Base-by-base conservation (phyloP, 441 rosid species). In the Iberis amara region DNA sequence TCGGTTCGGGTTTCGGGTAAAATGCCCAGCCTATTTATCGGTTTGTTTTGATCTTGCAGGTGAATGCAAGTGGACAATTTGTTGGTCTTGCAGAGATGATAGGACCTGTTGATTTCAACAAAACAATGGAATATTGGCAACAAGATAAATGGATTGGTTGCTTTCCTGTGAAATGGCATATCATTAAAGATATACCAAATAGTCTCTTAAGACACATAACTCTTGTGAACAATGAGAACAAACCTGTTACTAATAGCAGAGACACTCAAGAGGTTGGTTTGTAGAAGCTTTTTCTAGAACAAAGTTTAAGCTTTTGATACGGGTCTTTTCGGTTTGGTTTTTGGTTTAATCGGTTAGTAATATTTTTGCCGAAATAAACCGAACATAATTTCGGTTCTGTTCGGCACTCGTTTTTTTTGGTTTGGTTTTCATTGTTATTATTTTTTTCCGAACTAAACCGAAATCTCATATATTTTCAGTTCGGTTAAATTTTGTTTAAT, bases 91-190 rank as follows among this genome's bases (percentile, higher is more conserved):
- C 88, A 0, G 88, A 84, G 66, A 84, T 84, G 92, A 65, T 54
- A 13, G 86, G 88, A 8, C 79, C 80, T 12, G 84, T 84, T 51
- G 86, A 84, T 71, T 84, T 81, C 69, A 64, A 81, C 65, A 81
- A 68, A 68, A 79, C 77, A 18, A 56, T 78, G 40, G 86, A 77
- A 24, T 84, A 79, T 52, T 84, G 92, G 88, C 92, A 81, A 58
- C 92, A 84, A 59, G 88, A 84, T 57, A 84, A 81, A 78, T 84
- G 88, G 92, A 61, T 71, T 68, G 92, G 92, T 43, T 79, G 83
- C 62, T 84, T 84, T 69, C 80, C 88, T 40, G 73, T 79, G 61
- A 81, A 77, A 67, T 81, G 92, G 92, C 92, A 76, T 55, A 71
- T 81, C 44, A 62, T 81, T 39, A 84, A 81, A 71, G 92, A 84